Evolutionary conservation across 2,329 filamentous ascomycete genomes (phyloP).

Genomic region (Aspergillus chevalieri): DNA sequence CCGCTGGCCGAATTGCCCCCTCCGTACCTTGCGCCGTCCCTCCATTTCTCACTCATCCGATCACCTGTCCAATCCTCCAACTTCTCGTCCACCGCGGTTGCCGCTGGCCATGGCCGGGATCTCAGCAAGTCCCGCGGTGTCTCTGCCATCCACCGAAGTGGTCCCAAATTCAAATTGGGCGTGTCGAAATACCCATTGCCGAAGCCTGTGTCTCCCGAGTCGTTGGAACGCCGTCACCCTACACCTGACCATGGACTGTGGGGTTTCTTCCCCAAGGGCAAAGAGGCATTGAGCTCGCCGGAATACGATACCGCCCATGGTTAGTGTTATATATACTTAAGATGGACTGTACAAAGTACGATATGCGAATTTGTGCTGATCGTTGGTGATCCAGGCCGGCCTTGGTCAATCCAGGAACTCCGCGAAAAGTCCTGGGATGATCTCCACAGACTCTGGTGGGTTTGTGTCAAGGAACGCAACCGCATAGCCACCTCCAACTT

Average conservation of each 20-base stretch:
- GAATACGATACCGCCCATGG: slow-evolving; percentile 65
- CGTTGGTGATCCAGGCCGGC: slow-evolving; percentile 49
- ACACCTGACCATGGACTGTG: slow-evolving; percentile 81
- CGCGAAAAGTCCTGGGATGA: slow-evolving; percentile 89
- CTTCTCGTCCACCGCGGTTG: slow-evolving; percentile 51
- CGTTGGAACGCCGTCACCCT: slow-evolving; percentile 41
- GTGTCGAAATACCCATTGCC: slow-evolving; percentile 69
- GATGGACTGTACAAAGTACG: not conserved
- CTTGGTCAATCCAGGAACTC: slow-evolving; percentile 81
- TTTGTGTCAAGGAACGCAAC: slow-evolving; percentile 86
- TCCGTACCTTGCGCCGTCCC: slow-evolving; percentile 39
- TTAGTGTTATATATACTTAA: slow-evolving; percentile 25
- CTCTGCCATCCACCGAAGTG: slow-evolving; percentile 71
- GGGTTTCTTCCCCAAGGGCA: slow-evolving; percentile 76
- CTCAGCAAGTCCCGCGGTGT: slow-evolving; percentile 74
- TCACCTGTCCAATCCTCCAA: slow-evolving; percentile 28
- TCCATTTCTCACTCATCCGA: slow-evolving; percentile 30
- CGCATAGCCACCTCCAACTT: slow-evolving; percentile 69
- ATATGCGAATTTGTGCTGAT: slow-evolving; percentile 9
- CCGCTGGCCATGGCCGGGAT: slow-evolving; percentile 56
- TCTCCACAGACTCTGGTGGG: slow-evolving; percentile 88
- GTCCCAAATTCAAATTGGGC: slow-evolving; percentile 66
- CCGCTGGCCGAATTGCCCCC: slow-evolving; percentile 36
- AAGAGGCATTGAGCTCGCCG: slow-evolving; percentile 64
- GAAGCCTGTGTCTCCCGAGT: slow-evolving; percentile 58